Evolutionary conservation across 1,284 basidiomycete genomes (phyloP), one percentile per base, ranked within the genome.

Genomic region (Tylopilus microsporus): DNA sequence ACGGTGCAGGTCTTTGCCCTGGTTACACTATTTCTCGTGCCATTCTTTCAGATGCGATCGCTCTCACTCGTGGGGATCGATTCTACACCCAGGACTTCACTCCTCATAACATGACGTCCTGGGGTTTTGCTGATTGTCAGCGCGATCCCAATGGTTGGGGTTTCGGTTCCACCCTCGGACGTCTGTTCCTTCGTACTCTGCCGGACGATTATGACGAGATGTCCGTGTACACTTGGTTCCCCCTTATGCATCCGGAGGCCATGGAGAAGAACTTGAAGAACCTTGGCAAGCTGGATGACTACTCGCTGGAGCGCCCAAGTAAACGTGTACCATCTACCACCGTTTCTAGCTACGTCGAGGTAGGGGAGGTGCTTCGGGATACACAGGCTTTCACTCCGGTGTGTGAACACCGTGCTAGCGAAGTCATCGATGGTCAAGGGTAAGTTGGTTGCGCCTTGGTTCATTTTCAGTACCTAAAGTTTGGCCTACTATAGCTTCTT

Each of bases 41-140:
- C 16, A 95, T 95, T 66, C 82, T 95, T 43, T 84, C 86, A 63
- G 92, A 94, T 68, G 92, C 91, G n/a, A 89, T 91, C 57, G 86
- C 89, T 6, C 82, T 94, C 53, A 91, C 88, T 49, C 86, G 92
- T 58, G 85, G 90, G 34, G 91, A 94, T 66, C 81, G 92, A 51
- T 90, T 86, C 79, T 90, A 85, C 75, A 94, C 91, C 1, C 78
- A 86, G 41, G 92, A 94, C 69, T 89, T 84, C 70, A 93, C 89
- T 0, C 85, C 90, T 1, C 82, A 79, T 73, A 92, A 92, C 69
- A 70, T 93, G 68, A 94, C 92, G 3, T 75, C 86, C 3, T 92
- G 90, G 89, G 89, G 90, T 52, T 89, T 87, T 66, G 80, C 83
- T 19, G 90, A 92, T 70, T 88, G 86, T 68, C 85, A 88, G 64